Percentiles rank a stretch among this genome's conserved stretches.
phyloP scores from a whole-genome alignment of 2,329 filamentous ascomycete genomes.

The Diaporthe sp. region DNA sequence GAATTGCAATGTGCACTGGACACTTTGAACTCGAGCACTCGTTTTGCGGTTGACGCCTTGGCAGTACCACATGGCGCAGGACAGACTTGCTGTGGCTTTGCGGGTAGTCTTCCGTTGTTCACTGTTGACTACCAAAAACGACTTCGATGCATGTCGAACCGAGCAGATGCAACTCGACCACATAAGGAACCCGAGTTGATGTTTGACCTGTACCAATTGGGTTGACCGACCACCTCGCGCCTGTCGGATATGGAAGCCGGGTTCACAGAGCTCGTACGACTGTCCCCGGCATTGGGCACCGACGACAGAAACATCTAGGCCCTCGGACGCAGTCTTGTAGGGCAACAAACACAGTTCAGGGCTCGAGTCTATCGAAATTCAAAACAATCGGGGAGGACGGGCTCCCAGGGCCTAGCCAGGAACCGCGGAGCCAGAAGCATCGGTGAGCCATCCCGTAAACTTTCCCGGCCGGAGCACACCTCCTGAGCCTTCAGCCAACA shows the following conservation, averaged over 20 bases:
- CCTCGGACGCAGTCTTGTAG: not conserved
- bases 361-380: constrained; percentile 17
- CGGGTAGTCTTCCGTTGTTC: not conserved
- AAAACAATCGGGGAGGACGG: not conserved
- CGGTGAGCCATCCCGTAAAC: constrained; percentile 16
- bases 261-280: not conserved
- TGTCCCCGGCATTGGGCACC: not conserved
- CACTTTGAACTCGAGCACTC: not conserved
- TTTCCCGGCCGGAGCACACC: not conserved
- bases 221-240: not conserved
- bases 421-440: not conserved
- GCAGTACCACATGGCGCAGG: not conserved
- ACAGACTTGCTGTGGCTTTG: not conserved
- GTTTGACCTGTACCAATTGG: not conserved
- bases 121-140: not conserved
- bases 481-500: not conserved
- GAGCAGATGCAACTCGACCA: not conserved
- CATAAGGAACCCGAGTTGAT: not conserved
- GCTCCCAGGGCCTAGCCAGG: not conserved
- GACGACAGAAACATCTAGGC: constrained; percentile 10
- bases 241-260: not conserved
- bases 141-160: not conserved
- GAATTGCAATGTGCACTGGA: not conserved
- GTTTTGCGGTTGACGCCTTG: not conserved
- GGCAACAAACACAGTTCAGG: constrained; percentile 6